These are phyloP conservation scores for Podospora bellae-mahoneyi DNA, from an alignment of 495 filamentous ascomycete species.

Conservation along the genomic window DNA sequence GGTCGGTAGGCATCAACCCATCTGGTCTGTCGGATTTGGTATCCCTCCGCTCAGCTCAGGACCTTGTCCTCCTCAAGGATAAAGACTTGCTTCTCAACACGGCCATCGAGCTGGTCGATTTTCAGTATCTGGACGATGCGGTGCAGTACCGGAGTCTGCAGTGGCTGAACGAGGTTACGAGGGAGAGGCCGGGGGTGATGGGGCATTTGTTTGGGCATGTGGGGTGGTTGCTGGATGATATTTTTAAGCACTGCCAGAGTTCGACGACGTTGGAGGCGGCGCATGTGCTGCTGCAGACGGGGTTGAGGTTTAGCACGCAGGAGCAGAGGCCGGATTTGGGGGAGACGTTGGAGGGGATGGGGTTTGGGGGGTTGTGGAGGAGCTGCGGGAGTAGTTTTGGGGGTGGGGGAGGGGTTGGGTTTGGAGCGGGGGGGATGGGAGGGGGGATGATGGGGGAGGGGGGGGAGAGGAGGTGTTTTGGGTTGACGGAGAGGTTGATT, in stretches of 20 bases:
- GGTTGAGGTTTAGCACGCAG: conserved; percentile 39
- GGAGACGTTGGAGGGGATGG: conserved; percentile 52
- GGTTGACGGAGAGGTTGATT: conserved; percentile 56
- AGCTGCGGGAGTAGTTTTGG: conserved; percentile 44
- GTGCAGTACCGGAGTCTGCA: conserved; percentile 50
- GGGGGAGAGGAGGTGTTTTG: conserved; percentile 50
- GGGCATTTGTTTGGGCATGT: conserved; percentile 52
- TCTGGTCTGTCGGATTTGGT: conserved; percentile 28
- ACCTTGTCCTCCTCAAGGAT: conserved; percentile 46
- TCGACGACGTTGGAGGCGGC: conserved; percentile 49
- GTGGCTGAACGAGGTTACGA: conserved; percentile 51
- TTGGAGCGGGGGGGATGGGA: not conserved
- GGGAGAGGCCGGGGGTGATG: conserved; percentile 46
- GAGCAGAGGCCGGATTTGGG: conserved; percentile 40
- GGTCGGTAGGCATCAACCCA: conserved; percentile 48
- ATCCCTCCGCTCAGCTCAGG: conserved; percentile 34
- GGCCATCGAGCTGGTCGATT: conserved; percentile 55
- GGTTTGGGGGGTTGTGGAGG: conserved; percentile 53
- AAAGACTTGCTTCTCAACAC: conserved; percentile 55
- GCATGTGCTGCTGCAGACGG: conserved; percentile 48
- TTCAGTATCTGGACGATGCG: conserved; percentile 52
- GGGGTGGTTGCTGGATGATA: conserved; percentile 50
- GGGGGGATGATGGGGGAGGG: conserved; percentile 37
- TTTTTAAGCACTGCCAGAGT: conserved; percentile 54
- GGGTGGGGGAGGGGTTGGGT: not conserved